Base-by-base conservation (phyloP, 2,329 filamentous ascomycete genomes). In the Teratosphaeriaceae sp. region DNA sequence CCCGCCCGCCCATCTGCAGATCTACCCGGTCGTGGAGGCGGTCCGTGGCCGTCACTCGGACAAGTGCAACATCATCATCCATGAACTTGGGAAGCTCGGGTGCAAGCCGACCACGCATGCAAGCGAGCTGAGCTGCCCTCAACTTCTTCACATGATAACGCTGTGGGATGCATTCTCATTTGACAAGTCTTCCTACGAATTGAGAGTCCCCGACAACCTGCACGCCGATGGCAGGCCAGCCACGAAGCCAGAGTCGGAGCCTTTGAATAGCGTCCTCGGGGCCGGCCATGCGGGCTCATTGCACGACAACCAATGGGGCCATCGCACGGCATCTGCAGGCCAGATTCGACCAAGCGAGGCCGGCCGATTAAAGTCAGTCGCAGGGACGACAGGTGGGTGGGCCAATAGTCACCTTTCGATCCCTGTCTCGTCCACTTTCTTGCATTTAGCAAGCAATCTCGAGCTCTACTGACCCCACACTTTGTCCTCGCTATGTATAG, bases 401-500 rank as follows among this genome's bases (percentile, higher is more conserved):
- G 43, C 51, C 54, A 57, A 56, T 57, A 46, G 48, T 31, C 31
- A 46, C 41, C 44, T 45, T 46, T 38, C 41, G 39, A 41, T 42
- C 31, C 37, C 45, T 49, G 45, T 43, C 43, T 45, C 45, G 46
- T 45, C 35, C n/a, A 8, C 20, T 19, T 39, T 38, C 42, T 38
- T 46, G 43, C 51, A 54, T 47, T 55, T 55, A 51, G 47, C 38
- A 41, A 23, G 38, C 27, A 38, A 23, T 45, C 46, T 36, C 39
- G 42, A 45, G n/a, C 45, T 41, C 49, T 38, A 44, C 44, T 38
- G 49, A 41, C 44, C 42, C 39, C 43, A 40, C 48, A 46, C 44
- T 47, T 41, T 40, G 38, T 53, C 51, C 26, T 43, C 49, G 66
- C 70, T 66, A 71, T 69, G 64, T 70, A 72, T 73, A 73, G 70